Conservation (phyloP, 371 early-diverging fungal genomes). For the Mucor velutinosus region DNA sequence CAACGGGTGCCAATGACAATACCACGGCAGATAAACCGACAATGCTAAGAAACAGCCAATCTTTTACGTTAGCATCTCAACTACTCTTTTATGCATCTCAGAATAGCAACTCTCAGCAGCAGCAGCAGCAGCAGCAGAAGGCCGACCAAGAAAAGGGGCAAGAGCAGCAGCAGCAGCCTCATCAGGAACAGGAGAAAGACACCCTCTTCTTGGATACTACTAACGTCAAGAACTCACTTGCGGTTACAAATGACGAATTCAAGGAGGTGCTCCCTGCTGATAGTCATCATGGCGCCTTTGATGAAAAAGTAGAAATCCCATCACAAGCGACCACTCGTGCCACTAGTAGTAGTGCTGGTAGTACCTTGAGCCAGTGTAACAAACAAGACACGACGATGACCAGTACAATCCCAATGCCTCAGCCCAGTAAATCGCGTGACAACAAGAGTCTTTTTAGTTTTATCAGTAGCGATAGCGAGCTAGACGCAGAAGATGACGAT, state of each 20-base stretch:
- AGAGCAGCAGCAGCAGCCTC: not conserved
- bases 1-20: not conserved
- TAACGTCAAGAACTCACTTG: not conserved
- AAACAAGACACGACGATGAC: not conserved
- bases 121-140: not conserved
- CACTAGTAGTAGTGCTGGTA: not conserved
- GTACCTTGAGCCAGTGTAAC: not conserved
- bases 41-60: not conserved
- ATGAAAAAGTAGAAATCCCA: not conserved
- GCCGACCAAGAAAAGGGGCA: not conserved
- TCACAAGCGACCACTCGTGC: not conserved
- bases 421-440: not conserved
- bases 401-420: not conserved
- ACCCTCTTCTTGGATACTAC: not conserved
- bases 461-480: constrained; percentile 10
- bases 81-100: constrained; percentile 8
- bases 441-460: constrained; percentile 4
- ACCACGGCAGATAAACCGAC: not conserved
- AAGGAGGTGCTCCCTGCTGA: not conserved
- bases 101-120: not conserved
- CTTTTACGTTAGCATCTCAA: constrained; percentile 13
- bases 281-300: not conserved
- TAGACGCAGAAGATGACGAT: constrained; percentile 1
- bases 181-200: not conserved
- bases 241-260: not conserved